Evolutionary conservation across 495 filamentous ascomycete species (phyloP).

Genomic region (Delitschia confertaspora): DNA sequence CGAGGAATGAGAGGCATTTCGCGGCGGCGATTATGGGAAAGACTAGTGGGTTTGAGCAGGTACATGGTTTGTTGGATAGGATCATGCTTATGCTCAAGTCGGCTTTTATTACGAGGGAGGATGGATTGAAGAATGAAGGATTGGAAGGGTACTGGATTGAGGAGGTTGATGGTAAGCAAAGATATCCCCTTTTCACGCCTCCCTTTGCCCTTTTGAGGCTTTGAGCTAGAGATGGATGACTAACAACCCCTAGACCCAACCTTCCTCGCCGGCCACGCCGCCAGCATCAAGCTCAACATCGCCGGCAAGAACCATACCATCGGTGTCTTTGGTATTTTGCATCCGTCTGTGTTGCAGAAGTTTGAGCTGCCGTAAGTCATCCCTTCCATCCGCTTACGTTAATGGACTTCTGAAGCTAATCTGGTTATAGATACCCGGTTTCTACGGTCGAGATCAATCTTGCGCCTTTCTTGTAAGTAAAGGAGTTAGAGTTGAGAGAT

Average conservation of each 20-base stretch:
- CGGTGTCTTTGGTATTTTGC: constrained; percentile 85
- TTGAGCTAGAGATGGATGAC: neutral
- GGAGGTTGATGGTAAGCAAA: constrained; percentile 62
- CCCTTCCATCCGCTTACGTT: too few relatives aligned
- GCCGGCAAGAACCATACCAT: constrained; percentile 61
- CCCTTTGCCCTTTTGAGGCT: too few relatives aligned
- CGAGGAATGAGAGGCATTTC: constrained; percentile 86
- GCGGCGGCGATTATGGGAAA: constrained; percentile 93
- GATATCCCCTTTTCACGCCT: neutral
- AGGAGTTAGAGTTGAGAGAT: too few relatives aligned
- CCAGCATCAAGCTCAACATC: constrained; percentile 65
- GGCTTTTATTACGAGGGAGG: constrained; percentile 66
- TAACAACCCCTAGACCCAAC: constrained; percentile 54
- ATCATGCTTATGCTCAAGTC: constrained; percentile 86
- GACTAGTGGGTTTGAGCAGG: constrained; percentile 89
- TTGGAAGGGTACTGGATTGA: constrained; percentile 78
- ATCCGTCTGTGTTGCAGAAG: constrained; percentile 84
- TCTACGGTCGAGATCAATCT: constrained; percentile 94
- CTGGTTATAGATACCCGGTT: constrained; percentile 62
- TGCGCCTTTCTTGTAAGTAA: constrained; percentile 73
- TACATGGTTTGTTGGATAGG: constrained; percentile 88
- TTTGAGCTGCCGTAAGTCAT: constrained; percentile 70
- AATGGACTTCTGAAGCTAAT: neutral
- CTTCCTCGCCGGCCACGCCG: constrained; percentile 84
- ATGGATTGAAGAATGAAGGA: constrained; percentile 50